phyloP scores from a whole-genome alignment of 768 basidiomycete genomes.

The Lactifluus piperatus region DNA sequence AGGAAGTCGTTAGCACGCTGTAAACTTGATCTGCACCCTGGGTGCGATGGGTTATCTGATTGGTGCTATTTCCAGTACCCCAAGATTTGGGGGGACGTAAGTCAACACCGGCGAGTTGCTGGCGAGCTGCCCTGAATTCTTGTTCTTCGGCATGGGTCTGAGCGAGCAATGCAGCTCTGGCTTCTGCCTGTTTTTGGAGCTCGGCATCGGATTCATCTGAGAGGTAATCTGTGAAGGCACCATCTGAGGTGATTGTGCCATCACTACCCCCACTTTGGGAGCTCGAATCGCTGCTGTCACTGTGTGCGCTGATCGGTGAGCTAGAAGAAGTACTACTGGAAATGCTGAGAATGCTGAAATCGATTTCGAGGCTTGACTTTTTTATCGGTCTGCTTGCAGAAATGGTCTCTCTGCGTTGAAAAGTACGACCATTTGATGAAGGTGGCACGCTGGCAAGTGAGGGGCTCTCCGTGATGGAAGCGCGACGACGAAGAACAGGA shows the following conservation, averaged over 20 bases:
- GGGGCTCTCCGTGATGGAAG: slow-evolving; percentile 16
- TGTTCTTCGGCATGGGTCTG: slow-evolving; percentile 73
- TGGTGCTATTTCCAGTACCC: slow-evolving; percentile 34
- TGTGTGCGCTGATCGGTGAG: slow-evolving; percentile 39
- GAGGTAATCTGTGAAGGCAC: slow-evolving; percentile 82
- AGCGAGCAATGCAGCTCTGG: slow-evolving; percentile 66
- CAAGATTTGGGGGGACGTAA: slow-evolving; percentile 71
- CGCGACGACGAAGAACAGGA: slow-evolving; percentile 19
- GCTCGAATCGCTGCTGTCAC: slow-evolving; percentile 45
- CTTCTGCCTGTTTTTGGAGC: slow-evolving; percentile 78
- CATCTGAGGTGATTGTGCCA: slow-evolving; percentile 76
- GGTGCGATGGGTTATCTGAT: slow-evolving; percentile 14
- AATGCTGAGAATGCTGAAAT: slow-evolving; percentile 33
- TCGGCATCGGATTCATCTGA: slow-evolving; percentile 93
- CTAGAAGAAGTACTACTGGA: slow-evolving; percentile 22
- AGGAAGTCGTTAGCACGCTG: slow-evolving; percentile 3
- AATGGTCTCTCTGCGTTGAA: slow-evolving; percentile 21
- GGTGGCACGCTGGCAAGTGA: background rate
- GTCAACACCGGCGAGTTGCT: slow-evolving; percentile 67
- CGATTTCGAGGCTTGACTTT: slow-evolving; percentile 29
- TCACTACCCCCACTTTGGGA: slow-evolving; percentile 46
- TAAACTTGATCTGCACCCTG: slow-evolving; percentile 12
- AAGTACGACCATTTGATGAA: slow-evolving; percentile 2
- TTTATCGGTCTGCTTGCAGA: slow-evolving; percentile 17
- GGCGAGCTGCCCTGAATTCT: slow-evolving; percentile 74